Percentiles rank a stretch among this genome's conserved stretches.
phyloP scores from a whole-genome alignment of 176 grass and related monocot species.

The Oryza coarctata region DNA sequence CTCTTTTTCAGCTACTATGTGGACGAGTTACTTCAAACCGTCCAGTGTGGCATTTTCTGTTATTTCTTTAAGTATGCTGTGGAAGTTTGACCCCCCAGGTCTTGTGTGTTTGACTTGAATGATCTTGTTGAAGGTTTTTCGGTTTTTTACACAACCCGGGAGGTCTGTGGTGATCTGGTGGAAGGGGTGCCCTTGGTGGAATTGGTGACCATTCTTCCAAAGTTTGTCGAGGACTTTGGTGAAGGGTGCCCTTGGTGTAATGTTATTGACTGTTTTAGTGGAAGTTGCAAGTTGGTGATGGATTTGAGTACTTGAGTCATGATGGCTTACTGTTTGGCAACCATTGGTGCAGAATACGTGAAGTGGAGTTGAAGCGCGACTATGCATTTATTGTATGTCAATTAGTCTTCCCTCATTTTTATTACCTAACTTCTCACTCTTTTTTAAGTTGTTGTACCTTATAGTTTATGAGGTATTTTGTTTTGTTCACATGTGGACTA shows the following conservation, averaged over 20 bases:
- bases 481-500: conserved; percentile 7
- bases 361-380: conserved; percentile 99
- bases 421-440: neutral
- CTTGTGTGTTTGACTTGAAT: conserved; percentile 82
- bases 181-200: conserved; percentile 90
- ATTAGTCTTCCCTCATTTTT: neutral
- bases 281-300: conserved; percentile 55
- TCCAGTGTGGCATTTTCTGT: conserved; percentile 14
- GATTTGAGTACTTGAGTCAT: conserved; percentile 64
- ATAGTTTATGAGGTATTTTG: neutral
- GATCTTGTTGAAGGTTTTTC: conserved; percentile 99
- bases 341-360: conserved; percentile 95
- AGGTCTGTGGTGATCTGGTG: conserved; percentile 96
- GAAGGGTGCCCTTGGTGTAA: conserved; percentile 88
- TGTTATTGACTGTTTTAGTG: conserved; percentile 69
- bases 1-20: neutral
- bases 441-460: neutral
- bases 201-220: conserved; percentile 84
- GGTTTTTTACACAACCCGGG: conserved; percentile 85
- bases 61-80: conserved; percentile 42
- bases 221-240: conserved; percentile 89
- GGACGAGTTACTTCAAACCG: neutral
- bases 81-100: conserved; percentile 49
- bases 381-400: conserved; percentile 95
- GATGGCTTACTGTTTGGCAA: conserved; percentile 85